A percentile compares a stretch with the other conserved stretches of the same genome.
phyloP scores from a whole-genome alignment of 2,329 filamentous ascomycete species.

The Sporothrix brasiliensis region DNA sequence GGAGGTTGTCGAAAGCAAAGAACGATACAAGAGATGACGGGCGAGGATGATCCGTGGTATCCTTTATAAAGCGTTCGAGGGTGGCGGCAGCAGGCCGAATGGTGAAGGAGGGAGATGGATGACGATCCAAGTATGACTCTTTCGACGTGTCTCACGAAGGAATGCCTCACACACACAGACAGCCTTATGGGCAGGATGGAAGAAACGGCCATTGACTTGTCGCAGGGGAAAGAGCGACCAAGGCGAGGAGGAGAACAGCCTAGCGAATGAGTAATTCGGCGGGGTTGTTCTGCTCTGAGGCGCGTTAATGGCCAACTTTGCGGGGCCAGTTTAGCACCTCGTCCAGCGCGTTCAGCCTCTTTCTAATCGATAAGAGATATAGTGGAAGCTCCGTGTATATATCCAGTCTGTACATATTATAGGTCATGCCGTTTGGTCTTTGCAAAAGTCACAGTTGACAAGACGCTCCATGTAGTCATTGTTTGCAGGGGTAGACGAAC shows the following conservation, averaged over 20 bases:
- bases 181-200: constrained; percentile 18
- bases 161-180: background rate
- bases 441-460: too few relatives aligned
- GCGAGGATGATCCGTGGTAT: background rate
- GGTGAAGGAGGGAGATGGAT: background rate
- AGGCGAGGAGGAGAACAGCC: background rate
- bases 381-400: background rate
- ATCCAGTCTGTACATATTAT: background rate
- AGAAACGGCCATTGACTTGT: background rate
- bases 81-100: background rate
- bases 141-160: background rate
- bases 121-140: constrained; percentile 21
- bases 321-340: background rate
- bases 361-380: constrained; percentile 23
- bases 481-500: background rate
- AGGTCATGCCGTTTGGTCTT: background rate
- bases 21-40: background rate
- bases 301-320: background rate
- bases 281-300: background rate
- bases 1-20: background rate
- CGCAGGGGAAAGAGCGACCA: background rate
- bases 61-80: constrained; percentile 12
- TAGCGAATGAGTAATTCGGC: constrained; percentile 30
- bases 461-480: background rate
- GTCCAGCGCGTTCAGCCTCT: constrained; percentile 15